Conservation (phyloP, 177 flowering plant species). For the Telopea speciosissima region DNA sequence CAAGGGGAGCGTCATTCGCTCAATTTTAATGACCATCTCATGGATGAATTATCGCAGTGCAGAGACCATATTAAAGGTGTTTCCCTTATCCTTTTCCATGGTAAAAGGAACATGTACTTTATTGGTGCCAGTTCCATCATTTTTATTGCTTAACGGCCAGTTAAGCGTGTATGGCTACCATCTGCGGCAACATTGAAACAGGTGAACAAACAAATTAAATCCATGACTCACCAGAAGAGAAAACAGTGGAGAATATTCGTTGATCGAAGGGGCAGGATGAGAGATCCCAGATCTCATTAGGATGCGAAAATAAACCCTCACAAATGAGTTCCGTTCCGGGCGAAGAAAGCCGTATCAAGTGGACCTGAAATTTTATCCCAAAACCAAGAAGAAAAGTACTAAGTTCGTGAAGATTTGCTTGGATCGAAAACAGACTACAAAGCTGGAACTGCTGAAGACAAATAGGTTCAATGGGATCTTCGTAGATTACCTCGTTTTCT, state of each 20-base stretch:
- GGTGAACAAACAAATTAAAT: neutral
- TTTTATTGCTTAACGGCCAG: too few species aligned
- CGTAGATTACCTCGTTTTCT: conserved; percentile 69
- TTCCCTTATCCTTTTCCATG: too few species aligned
- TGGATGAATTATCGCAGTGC: too few species aligned
- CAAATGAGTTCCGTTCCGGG: conserved; percentile 77
- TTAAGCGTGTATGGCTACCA: too few species aligned
- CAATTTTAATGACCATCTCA: too few species aligned
- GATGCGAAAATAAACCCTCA: conserved; percentile 92
- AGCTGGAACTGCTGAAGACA: neutral
- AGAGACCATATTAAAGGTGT: too few species aligned
- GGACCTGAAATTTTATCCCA: conserved; percentile 40
- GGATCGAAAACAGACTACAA: neutral
- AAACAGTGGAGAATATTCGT: conserved; percentile 89
- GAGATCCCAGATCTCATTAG: conserved; percentile 96
- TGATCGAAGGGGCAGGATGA: conserved; percentile 87
- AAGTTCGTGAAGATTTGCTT: neutral
- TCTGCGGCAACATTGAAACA: neutral
- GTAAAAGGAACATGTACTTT: too few species aligned
- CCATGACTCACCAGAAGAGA: conserved; percentile 51
- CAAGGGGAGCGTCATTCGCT: too few species aligned
- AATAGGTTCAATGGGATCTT: neutral
- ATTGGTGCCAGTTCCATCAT: too few species aligned
- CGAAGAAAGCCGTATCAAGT: conserved; percentile 69
- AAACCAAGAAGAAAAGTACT: neutral